Evolutionary conservation across 2,329 filamentous ascomycete genomes (phyloP), one percentile per base, ranked within the genome.

Genomic region (Sodiomyces alkalinus): DNA sequence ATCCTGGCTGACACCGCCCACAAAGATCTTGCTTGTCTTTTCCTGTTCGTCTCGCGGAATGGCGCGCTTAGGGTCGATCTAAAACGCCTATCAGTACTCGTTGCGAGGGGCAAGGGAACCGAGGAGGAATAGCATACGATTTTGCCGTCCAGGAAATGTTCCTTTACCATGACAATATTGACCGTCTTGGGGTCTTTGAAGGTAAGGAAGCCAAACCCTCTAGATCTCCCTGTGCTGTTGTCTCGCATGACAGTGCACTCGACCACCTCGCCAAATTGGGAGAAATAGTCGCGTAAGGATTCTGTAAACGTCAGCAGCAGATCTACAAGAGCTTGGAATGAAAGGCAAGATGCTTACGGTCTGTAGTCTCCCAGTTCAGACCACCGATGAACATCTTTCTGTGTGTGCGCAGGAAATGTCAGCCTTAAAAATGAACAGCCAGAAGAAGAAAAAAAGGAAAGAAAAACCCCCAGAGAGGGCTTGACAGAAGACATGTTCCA

Each of bases 311-410:
- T 38, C 20, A 26, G 15, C 35, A 38, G 14, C 11, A 33, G 42
- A 36, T 29, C 18, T 20, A 17, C 18, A 15, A 19, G 5, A n/a
- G 17, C 9, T 22, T n/a, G n/a, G n/a, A n/a, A 20, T 14, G 12
- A 17, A 12, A 15, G 7, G 5, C 21, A 17, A 6, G 13, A 18
- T 26, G 19, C 85, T 68, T 74, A 96, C 87, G 76, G 60, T 96
- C 87, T 31, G 90, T 96, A 11, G 90, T 98, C 56, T 98, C 90
- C 90, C 90, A 98, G 51, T 98, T 98, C 31, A 98, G 61, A 22
- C 90, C 90, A 45, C 90, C 90, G 55, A 98, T 98, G 46, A 98
- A 98, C 90, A 98, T 98, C 63, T 98, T 98, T 47, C 90, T 98
- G 58, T 46, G 43, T 33, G 14, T 14, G 9, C 22, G n/a, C n/a